Evolutionary conservation across 129 eudicot genomes (phyloP).

Genomic region (Ambrosia artemisiifolia): DNA sequence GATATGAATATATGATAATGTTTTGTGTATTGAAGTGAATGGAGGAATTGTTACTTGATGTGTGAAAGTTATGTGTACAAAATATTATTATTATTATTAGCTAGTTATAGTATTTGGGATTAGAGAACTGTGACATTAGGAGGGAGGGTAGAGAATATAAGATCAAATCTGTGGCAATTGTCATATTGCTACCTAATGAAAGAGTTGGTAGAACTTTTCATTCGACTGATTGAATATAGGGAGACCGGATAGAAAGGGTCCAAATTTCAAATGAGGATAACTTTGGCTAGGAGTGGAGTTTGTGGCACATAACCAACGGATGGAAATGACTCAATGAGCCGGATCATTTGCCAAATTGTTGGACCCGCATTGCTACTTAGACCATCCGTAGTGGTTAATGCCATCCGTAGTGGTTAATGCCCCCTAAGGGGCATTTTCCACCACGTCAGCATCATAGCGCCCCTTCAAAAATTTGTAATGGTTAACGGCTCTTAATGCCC

Average conservation of each 20-base stretch:
- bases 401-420: too few relatives aligned
- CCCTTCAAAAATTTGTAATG: too few relatives aligned
- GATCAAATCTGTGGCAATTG: neutral
- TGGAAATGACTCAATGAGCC: neutral
- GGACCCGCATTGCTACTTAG: neutral
- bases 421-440: too few relatives aligned
- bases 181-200: neutral
- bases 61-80: neutral
- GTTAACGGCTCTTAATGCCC: too few relatives aligned
- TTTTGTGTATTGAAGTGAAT: too few relatives aligned
- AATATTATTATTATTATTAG: neutral
- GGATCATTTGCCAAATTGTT: neutral
- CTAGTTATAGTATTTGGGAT: conserved; percentile 6
- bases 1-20: neutral
- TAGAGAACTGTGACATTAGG: conserved; percentile 11
- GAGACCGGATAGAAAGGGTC: neutral
- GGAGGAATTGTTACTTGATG: neutral
- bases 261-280: neutral
- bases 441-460: too few relatives aligned
- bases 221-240: neutral
- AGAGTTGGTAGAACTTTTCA: neutral
- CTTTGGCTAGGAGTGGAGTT: neutral
- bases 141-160: neutral
- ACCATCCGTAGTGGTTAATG: neutral
- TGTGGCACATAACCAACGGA: neutral